phyloP scores from a whole-genome alignment of 2,329 filamentous ascomycete genomes.

The Calonectria multiphialidica region DNA sequence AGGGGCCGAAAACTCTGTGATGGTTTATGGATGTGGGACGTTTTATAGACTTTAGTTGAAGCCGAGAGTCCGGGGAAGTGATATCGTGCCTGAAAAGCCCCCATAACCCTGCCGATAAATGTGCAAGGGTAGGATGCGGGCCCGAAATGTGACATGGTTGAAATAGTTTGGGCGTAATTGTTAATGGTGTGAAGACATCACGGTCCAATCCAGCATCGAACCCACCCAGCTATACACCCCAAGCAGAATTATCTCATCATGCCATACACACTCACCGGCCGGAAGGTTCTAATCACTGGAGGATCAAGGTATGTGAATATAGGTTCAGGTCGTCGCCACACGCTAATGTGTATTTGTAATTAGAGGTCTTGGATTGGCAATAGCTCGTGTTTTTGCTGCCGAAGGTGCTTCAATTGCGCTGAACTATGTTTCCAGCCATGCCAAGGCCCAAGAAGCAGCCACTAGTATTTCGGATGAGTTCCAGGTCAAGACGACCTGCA shows the following conservation, averaged over 20 bases:
- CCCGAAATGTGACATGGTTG: not conserved
- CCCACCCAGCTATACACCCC: too few relatives aligned
- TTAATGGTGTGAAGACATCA: too few relatives aligned
- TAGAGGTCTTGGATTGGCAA: not conserved
- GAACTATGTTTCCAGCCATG: not conserved
- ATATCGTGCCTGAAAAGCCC: too few relatives aligned
- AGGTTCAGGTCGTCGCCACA: fast-evolving
- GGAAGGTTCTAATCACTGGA: not conserved
- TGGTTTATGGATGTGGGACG: too few relatives aligned
- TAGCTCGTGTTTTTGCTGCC: not conserved
- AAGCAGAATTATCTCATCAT: not conserved
- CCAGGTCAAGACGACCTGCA: not conserved
- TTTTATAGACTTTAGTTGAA: too few relatives aligned
- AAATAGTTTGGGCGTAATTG: not conserved
- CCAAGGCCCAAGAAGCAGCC: not conserved
- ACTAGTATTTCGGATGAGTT: not conserved
- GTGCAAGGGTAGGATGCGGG: too few relatives aligned
- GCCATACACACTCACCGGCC: not conserved
- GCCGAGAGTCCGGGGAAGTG: too few relatives aligned
- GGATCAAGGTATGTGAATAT: not conserved
- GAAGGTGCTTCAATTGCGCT: not conserved
- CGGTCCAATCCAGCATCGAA: too few relatives aligned
- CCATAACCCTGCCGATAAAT: too few relatives aligned
- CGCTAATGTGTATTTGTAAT: not conserved
- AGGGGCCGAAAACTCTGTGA: too few relatives aligned